Evolutionary conservation across 2,329 filamentous ascomycete species (phyloP), one percentile per base, ranked within the genome.

Genomic region (Phialophora verrucosa): DNA sequence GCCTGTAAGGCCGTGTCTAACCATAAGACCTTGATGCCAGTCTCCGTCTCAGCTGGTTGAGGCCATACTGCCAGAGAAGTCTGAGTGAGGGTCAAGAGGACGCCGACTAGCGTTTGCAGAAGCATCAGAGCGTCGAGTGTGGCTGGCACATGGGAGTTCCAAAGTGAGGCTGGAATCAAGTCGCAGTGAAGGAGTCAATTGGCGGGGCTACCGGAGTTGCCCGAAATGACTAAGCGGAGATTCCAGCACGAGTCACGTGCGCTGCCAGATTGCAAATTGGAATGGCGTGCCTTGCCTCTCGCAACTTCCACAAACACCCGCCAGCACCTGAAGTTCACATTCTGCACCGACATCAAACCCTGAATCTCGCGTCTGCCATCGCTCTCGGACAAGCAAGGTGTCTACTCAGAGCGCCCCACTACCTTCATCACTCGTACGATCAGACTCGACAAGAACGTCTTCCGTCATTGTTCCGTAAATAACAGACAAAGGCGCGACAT

Each of bases 11-110:
- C 63, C 20, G 63, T 49, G 63, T 66, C 65, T 4, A 70, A 57
- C 68, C 68, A 70, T 35, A 66, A 53, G 8, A 68, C 63, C 27
- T 60, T 49, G n/a, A 35, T n/a, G 17, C 68, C 63, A 3, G 53
- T 55, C 12, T 51, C 25, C 14, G 58, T 55, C 53, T 68, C 54
- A 1, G 38, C 47, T 14, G 68, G 68, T 51, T 70, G 51, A 23
- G 68, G 68, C 68, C 68, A 70, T 60, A 70, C 29, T 6, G 66
- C 65, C 55, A 44, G 31, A 47, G 10, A 11, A 20, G 20, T 32
- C n/a, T 51, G 61, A 20, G 31, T 8, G 38, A 12, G 51, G 12
- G 29, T 32, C 20, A 38, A 38, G 31, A 64, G 14, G 42, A 58
- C 6, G 2, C 59, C 38, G 17, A 55, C 6, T 25, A 20, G 29